Base-by-base conservation (phyloP, 1,139 yeast genomes). In the Yamadazyma blattariae region DNA sequence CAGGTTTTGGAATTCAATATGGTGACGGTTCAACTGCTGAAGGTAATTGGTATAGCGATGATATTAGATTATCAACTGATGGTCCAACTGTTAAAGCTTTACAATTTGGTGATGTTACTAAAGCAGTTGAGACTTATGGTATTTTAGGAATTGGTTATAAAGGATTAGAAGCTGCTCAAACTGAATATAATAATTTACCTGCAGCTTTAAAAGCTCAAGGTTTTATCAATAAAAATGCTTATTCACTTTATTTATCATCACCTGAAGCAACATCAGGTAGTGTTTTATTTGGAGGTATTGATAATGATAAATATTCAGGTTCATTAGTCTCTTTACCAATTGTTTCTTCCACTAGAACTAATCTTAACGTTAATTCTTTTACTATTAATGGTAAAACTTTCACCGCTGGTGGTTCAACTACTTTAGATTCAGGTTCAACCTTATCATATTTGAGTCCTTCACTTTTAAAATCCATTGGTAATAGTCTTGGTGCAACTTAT, bases 1-100 rank as follows among this genome's bases (percentile, higher is more conserved):
- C 56, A 5, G 47, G 49, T 1, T 70, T 69, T 43, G 18, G 33
- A 33, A 81, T 82, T 46, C 39, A 54, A 13, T 85, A 85, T 50
- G 78, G 79, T 22, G 95, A 85, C 54, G 52, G 56, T 7, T 67
- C 86, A 18, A 64, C 55, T 48, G 88, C 90, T 3, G 42, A 50
- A 7, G 95, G 95, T 29, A 53, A 64, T 37, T 74, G 78, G 82
- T 81, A 78, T 14, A 50, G 52, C 27, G 83, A 76, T 46, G 52
- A 51, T 28, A 65, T 77, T 22, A 38, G 39, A 14, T 38, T 47
- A 29, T 17, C 40, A 16, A n/a, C 34, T 2, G 21, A 15, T 15
- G 42, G 42, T n/a, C 35, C 38, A 20, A 27, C 30, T 5, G 12
- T 39, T 27, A 23, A 16, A 5, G 18, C 25, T 5, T 30, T 32